Evolutionary conservation across 148 eudicot species (phyloP).

Genomic region (Vaccinium corymbosum): DNA sequence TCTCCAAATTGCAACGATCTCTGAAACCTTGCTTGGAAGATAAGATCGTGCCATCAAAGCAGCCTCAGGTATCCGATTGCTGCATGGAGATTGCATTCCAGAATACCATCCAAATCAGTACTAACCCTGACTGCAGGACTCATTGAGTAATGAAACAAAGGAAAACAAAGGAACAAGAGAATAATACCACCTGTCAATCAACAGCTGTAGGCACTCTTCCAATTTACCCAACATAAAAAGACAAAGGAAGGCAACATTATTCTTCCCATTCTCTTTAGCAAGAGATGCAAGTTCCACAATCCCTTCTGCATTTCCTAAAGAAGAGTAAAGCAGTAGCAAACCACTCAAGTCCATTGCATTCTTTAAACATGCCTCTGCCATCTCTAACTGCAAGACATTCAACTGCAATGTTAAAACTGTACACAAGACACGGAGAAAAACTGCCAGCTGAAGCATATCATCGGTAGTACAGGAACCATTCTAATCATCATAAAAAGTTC

Average conservation of each 20-base stretch:
- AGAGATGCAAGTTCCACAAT: slow-evolving; percentile 64
- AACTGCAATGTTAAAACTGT: neutral
- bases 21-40: slow-evolving; percentile 93
- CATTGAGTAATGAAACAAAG: neutral
- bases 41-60: slow-evolving; percentile 95
- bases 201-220: slow-evolving; percentile 89
- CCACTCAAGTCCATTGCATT: slow-evolving; percentile 95
- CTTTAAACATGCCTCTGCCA: slow-evolving; percentile 92
- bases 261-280: slow-evolving; percentile 86
- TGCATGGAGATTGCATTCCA: slow-evolving; percentile 36
- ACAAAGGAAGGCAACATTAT: slow-evolving; percentile 90
- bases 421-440: neutral
- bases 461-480: neutral
- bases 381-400: slow-evolving; percentile 62
- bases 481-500: neutral
- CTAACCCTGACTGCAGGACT: neutral
- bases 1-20: slow-evolving; percentile 89
- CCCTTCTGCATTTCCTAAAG: slow-evolving; percentile 96
- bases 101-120: neutral
- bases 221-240: slow-evolving; percentile 83
- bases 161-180: neutral
- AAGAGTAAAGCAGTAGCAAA: slow-evolving; percentile 86
- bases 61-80: slow-evolving; percentile 98
- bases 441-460: slow-evolving; percentile 5
- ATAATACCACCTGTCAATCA: slow-evolving; percentile 70